Evolutionary conservation across 306 rosid species (phyloP), one percentile per base, ranked within the genome.

Genomic region (Citrullus mucosospermus): DNA sequence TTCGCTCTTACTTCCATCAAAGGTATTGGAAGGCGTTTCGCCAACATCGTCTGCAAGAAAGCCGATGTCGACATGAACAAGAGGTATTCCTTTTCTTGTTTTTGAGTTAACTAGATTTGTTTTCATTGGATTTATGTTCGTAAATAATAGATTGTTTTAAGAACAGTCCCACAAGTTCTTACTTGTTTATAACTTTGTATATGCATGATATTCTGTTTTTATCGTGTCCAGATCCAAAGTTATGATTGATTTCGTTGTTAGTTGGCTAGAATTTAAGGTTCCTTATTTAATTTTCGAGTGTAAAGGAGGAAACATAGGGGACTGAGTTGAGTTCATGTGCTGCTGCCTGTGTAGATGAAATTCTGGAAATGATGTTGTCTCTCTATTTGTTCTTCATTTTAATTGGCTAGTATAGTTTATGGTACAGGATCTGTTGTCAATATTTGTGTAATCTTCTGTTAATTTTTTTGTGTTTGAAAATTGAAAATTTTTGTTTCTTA

Each of bases 61-160:
- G 79, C 79, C 69, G 79, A 76, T 58, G 79, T 76, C 9, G 80
- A 78, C 72, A 78, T 78, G 80, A 78, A 78, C 80, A 78, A 78
- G 39, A 78, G 80, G 80, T 78, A 6, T 77, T 20, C 13, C 0
- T 18, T 8, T n/a, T 3, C 1, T 70, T 18, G 54, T 68, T 18
- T 43, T 5, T 10, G 5, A 69, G 36, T 6, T 69, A 20, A 5
- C 44, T 14, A 11, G 55, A 43, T 3, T 3, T 16, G 14, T 20
- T 43, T 43, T 68, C 8, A 11, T 69, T 43, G 6, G 17, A 0
- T 43, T 11, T 6, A 14, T 43, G 36, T 43, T 67, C 9, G 2
- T 41, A 0, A 69, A 20, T n/a, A 69, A 20, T n/a, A 4, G 22
- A 67, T 18, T 67, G 50, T 38, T 2, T 6, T 62, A 8, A 38